phyloP scores from a whole-genome alignment of 169 alveolate genomes.

The Eimeria brunetti region DNA sequence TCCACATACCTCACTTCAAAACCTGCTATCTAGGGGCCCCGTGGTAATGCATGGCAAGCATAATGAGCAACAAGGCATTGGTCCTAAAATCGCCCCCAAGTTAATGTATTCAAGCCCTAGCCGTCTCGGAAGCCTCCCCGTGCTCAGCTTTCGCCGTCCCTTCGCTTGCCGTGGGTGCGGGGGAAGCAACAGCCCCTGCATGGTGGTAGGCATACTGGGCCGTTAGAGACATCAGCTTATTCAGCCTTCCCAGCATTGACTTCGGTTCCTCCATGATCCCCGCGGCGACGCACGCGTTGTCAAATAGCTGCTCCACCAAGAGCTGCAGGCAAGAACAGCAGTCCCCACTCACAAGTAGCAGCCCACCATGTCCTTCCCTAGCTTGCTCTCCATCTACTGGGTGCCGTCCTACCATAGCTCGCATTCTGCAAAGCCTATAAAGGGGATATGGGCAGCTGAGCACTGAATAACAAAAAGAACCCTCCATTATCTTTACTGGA shows the following conservation, averaged over 20 bases:
- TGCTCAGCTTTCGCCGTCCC: constrained; percentile 2
- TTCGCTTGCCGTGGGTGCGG: not conserved
- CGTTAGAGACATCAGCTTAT: constrained; percentile 87
- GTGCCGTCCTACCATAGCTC: not conserved
- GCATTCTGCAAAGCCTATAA: too few species aligned
- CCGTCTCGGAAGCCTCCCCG: constrained; percentile 16
- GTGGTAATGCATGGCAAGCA: not conserved
- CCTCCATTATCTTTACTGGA: too few species aligned
- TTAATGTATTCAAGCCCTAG: not conserved
- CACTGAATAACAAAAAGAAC: too few species aligned
- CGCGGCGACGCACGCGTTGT: constrained; percentile 95
- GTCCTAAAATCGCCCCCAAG: not conserved
- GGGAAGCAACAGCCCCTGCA: constrained; percentile 67
- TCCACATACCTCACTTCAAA: not conserved
- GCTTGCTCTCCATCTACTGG: not conserved
- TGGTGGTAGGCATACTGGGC: constrained; percentile 89
- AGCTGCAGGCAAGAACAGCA: constrained; percentile 18
- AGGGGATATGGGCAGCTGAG: too few species aligned
- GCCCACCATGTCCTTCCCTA: not conserved
- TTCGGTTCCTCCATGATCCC: constrained; percentile 95
- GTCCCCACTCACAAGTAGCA: not conserved
- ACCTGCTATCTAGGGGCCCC: not conserved
- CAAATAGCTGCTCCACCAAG: constrained; percentile 88
- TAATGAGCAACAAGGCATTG: not conserved
- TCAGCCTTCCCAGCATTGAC: constrained; percentile 89